These are phyloP conservation scores for Aurinia saxatilis DNA, from an alignment of 345 rosid genomes.

Conservation along the genomic window DNA sequence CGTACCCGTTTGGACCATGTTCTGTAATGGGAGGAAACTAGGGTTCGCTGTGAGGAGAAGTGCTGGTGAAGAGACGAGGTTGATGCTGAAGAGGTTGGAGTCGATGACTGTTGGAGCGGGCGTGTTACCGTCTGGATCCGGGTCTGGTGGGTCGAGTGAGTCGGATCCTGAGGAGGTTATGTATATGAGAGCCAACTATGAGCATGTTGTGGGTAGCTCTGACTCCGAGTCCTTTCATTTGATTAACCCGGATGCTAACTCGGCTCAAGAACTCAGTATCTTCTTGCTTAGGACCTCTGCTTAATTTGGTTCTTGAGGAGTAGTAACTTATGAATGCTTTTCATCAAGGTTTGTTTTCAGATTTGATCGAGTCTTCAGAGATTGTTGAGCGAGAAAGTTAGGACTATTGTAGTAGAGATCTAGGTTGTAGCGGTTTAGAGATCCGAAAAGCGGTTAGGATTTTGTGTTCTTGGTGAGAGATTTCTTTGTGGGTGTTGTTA, in stretches of 20 bases:
- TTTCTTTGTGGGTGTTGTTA: not conserved
- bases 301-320: not conserved
- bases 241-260: conserved; percentile 56
- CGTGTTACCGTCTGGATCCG: conserved; percentile 45
- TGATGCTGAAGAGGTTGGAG: conserved; percentile 61
- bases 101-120: conserved; percentile 81
- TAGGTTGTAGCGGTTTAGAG: not conserved
- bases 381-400: not conserved
- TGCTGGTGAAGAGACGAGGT: conserved; percentile 35
- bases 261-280: conserved; percentile 79
- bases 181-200: conserved; percentile 84
- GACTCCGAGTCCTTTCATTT: conserved; percentile 85
- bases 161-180: conserved; percentile 53
- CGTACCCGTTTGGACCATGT: conserved; percentile 66
- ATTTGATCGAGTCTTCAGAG: not conserved
- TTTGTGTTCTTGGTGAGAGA: conserved; percentile 1
- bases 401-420: not conserved
- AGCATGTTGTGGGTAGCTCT: conserved; percentile 62
- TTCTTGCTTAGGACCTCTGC: conserved; percentile 57
- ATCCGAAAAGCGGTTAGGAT: not conserved
- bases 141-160: conserved; percentile 24
- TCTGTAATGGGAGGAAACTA: conserved; percentile 53
- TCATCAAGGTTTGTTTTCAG: conserved; percentile 12
- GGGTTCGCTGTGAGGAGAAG: conserved; percentile 62
- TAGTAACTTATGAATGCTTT: conserved; percentile 25